Evolutionary conservation across 495 filamentous ascomycete genomes (phyloP), one percentile per base, ranked within the genome.

Genomic region (Aspergillus avenaceus): DNA sequence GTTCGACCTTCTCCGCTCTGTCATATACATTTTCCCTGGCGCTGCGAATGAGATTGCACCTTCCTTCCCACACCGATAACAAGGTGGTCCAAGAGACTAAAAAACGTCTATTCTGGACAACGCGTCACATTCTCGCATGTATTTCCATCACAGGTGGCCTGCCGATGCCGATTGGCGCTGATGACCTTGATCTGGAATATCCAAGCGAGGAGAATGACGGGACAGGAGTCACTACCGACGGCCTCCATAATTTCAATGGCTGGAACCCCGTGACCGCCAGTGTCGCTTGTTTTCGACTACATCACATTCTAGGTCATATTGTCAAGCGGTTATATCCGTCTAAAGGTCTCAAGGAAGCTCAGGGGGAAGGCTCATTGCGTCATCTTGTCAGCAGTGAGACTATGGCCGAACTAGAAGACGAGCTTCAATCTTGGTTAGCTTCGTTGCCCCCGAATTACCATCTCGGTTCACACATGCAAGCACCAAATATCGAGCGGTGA

Each of bases 11-110:
- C 18, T 45, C 52, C 8, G 48, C 32, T 18, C 40, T 54, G 4
- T 49, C 45, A 19, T 46, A 54, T 14, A 36, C 46, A n/a, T 23
- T 54, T 1, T 54, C 52, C n/a, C 24, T 54, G 31, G 45, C 52
- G 5, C n/a, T 49, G 2, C 52, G 52, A 29, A 44, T 54, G 38
- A 49, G 45, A 23, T 32, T 45, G 0, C 52, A 54, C 28, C 52
- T 31, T 7, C 22, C 27, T 4, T 11, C 11, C 7, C 25, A 37
- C n/a, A 40, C 16, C 23, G 52, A 54, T 2, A 36, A 19, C 23
- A 13, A n/a, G 1, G 22, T 45, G 5, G 40, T 36, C 1, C 24
- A 8, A 0, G 52, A 49, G 25, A 23, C 40, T 2, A 54, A 54
- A n/a, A 38, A n/a, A 23, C 46, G 37, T 7, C 22, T 54, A 1